A percentile compares a stretch with the other conserved stretches of the same genome.
phyloP scores from a whole-genome alignment of 192 early-diverging fungal genomes.

The Mortierella antarctica region DNA sequence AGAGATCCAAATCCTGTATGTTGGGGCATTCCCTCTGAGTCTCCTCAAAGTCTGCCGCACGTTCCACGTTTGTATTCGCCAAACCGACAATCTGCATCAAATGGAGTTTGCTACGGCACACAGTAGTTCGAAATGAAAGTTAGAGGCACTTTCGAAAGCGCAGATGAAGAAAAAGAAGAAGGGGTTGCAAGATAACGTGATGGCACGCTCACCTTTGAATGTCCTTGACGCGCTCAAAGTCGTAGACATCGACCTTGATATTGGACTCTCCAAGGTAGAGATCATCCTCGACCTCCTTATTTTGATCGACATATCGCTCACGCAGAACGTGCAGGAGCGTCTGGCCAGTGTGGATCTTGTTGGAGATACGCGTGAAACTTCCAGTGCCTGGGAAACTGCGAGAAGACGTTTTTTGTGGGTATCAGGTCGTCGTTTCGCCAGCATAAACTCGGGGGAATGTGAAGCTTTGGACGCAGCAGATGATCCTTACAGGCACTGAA shows the following conservation, averaged over 20 bases:
- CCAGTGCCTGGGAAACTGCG: conserved; percentile 57
- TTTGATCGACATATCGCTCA: conserved; percentile 55
- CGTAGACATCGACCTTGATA: conserved; percentile 62
- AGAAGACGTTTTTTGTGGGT: not conserved
- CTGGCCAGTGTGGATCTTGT: conserved; percentile 56
- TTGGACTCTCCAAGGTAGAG: conserved; percentile 57
- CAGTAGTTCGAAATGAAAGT: not conserved
- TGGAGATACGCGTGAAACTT: conserved; percentile 63
- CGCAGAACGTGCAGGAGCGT: conserved; percentile 56
- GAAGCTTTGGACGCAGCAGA: not conserved
- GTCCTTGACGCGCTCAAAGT: conserved; percentile 62
- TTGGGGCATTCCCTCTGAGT: conserved; percentile 49
- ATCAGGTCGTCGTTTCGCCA: not conserved
- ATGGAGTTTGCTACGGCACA: conserved; percentile 24
- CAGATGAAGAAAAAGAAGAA: not conserved
- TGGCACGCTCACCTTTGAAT: conserved; percentile 49
- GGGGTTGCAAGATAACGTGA: not conserved
- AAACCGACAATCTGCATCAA: conserved; percentile 52
- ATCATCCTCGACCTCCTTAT: conserved; percentile 1
- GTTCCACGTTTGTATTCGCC: conserved; percentile 53
- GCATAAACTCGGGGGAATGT: not conserved
- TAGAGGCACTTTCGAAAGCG: not conserved
- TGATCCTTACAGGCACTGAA: conserved; percentile 59
- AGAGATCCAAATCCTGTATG: conserved; percentile 66
- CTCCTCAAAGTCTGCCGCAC: conserved; percentile 46